Base-by-base conservation (phyloP, 352 stramenopile genomes). In the Sclerospora graminicola region DNA sequence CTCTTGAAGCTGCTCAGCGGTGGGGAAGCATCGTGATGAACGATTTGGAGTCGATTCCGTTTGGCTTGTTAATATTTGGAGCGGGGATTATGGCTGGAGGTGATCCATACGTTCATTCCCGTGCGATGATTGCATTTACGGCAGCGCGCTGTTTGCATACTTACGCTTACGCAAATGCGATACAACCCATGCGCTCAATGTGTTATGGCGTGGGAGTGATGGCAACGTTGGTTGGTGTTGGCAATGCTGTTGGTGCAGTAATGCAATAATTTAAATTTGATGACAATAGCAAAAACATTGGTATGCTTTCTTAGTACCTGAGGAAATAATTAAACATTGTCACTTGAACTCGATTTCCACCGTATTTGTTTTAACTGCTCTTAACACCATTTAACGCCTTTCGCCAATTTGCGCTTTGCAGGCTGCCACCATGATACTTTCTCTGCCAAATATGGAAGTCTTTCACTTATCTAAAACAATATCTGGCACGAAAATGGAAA, bases 41-140 rank as follows among this genome's bases (percentile, higher is more conserved):
- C 55, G 70, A 83, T 29, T 50, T 83, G 4, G 70, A 83, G 44
- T 67, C 64, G 11, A 66, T 83, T 13, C 70, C 70, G 8, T 60
- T 83, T 23, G 70, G 53, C 16, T 54, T 83, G 10, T 50, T 77
- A 20, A 48, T 80, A 14, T 79, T 77, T 29, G 64, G 57, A 18
- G 48, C 53, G 2, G 62, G 57, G 2, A 40, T 81, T 36, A 30
- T 79, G n/a, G 61, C 53, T 23, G 52, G 52, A 15, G 60, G 54
- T 16, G 58, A 67, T 36, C 20, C 55, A 0, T 11, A 28, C 1
- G 67, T 83, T 18, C 57, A 81, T 33, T 28, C 42, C 16, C 51
- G 42, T 2, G 57, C 60, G 11, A 74, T 83, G 57, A 41, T 41
- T 26, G 38, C 46, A 11, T 83, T 66, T 60, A 83, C 67, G 0